Evolutionary conservation across 208 protist genomes (phyloP).

Genomic region (Histomonas meleagridis): DNA sequence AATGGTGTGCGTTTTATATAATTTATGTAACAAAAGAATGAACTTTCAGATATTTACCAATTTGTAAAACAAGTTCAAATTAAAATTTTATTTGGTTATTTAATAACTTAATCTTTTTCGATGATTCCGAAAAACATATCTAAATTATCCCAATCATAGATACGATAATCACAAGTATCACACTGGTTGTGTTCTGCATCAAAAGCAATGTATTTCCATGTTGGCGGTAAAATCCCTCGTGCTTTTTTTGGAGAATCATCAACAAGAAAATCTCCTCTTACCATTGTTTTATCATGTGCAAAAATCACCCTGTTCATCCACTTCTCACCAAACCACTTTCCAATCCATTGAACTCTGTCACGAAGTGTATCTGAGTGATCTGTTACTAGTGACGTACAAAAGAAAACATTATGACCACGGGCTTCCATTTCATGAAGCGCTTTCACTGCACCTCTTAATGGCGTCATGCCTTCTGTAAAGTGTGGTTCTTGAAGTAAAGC

Average conservation of each 20-base stretch:
- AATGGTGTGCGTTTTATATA: too few species aligned
- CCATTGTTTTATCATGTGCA: conserved; percentile 10
- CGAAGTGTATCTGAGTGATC: neutral
- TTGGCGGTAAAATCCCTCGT: neutral
- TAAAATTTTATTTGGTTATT: too few species aligned
- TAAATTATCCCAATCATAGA: neutral
- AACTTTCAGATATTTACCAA: too few species aligned
- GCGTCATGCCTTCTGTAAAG: neutral
- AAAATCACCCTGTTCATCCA: conserved; percentile 27
- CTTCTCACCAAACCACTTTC: conserved; percentile 2
- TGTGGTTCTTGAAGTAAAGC: neutral
- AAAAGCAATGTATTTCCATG: neutral
- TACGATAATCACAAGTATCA: neutral
- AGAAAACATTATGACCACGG: neutral
- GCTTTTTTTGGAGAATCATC: neutral
- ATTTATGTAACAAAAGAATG: too few species aligned
- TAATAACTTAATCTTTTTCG: neutral
- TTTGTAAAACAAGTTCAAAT: too few species aligned
- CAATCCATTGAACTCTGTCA: conserved; percentile 21
- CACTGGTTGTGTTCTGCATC: neutral
- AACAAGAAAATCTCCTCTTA: neutral
- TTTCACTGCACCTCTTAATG: neutral
- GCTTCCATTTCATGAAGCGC: neutral
- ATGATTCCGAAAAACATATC: neutral
- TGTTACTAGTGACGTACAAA: conserved; percentile 22